Percentiles rank a stretch among this genome's conserved stretches.
Evolutionary conservation across 164 flowering plant species (phyloP).

Genomic region (Santalum album): DNA sequence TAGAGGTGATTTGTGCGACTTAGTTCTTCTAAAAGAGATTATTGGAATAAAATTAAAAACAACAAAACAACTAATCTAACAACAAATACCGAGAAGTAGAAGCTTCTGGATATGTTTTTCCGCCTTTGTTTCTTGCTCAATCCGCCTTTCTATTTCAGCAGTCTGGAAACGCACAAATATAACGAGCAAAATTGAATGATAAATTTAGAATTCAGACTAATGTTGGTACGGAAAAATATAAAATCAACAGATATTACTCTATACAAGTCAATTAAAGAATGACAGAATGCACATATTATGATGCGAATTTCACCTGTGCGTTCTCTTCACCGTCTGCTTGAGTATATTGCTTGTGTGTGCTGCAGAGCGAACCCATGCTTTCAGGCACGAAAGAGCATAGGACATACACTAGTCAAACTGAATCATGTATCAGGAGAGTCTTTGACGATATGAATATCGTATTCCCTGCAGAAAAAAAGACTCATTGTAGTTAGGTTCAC

Average conservation of each 20-base stretch:
- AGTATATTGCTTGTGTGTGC: conserved; percentile 44
- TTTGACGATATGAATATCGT: background rate
- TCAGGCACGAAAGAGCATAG: conserved; percentile 44
- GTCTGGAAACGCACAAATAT: conserved; percentile 40
- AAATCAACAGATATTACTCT: background rate
- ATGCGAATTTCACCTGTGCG: conserved; percentile 48
- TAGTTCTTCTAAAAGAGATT: no score
- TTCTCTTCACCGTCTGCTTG: conserved; percentile 70
- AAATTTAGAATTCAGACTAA: background rate
- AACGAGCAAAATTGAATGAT: background rate
- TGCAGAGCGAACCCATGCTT: conserved; percentile 87
- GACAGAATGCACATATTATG: background rate
- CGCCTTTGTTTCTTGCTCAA: conserved; percentile 89
- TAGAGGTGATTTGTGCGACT: no score
- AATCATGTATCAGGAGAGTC: conserved; percentile 2
- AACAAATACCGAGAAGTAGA: conserved; percentile 66
- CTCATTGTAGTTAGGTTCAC: conserved; percentile 1
- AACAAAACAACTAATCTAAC: background rate
- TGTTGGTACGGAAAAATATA: background rate
- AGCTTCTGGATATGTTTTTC: conserved; percentile 94
- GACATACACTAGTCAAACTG: conserved; percentile 19
- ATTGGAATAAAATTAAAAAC: conserved; percentile 1
- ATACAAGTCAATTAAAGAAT: background rate
- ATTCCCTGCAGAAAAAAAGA: background rate
- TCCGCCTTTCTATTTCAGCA: conserved; percentile 89